Conservation (phyloP, 78 protist species). For the Protostelium mycophagum region DNA sequence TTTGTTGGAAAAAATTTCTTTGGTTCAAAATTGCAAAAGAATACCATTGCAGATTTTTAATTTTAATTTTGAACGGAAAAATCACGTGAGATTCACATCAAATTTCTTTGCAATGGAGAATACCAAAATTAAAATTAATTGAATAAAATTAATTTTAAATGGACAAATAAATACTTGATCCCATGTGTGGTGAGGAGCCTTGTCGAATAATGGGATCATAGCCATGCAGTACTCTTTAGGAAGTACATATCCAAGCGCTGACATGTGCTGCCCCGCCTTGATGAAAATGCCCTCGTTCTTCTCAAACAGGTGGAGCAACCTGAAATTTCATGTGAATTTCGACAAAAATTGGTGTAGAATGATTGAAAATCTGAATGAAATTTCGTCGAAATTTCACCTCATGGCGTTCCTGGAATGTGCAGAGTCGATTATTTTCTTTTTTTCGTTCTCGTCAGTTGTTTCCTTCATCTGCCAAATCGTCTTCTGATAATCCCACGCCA, state of each 20-base stretch:
- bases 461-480: not conserved
- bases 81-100: too few species aligned
- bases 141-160: too few species aligned
- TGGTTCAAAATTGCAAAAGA: too few species aligned
- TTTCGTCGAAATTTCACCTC: too few species aligned
- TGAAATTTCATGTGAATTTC: not conserved
- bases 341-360: not conserved
- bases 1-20: too few species aligned
- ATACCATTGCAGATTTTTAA: too few species aligned
- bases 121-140: too few species aligned
- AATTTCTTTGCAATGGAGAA: too few species aligned
- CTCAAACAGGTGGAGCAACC: not conserved
- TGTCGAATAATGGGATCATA: constrained; percentile 5
- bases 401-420: constrained; percentile 2
- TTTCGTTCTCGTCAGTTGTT: not conserved
- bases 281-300: constrained; percentile 10
- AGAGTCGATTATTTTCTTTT: not conserved
- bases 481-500: not conserved
- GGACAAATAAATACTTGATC: constrained; percentile 5
- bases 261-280: constrained; percentile 44
- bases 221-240: constrained; percentile 8
- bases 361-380: too few species aligned
- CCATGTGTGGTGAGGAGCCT: constrained; percentile 4
- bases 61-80: too few species aligned
- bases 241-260: constrained; percentile 15